Evolutionary conservation across 75 land plant genomes (phyloP).

Genomic region (Selaginella moellendorffii): DNA sequence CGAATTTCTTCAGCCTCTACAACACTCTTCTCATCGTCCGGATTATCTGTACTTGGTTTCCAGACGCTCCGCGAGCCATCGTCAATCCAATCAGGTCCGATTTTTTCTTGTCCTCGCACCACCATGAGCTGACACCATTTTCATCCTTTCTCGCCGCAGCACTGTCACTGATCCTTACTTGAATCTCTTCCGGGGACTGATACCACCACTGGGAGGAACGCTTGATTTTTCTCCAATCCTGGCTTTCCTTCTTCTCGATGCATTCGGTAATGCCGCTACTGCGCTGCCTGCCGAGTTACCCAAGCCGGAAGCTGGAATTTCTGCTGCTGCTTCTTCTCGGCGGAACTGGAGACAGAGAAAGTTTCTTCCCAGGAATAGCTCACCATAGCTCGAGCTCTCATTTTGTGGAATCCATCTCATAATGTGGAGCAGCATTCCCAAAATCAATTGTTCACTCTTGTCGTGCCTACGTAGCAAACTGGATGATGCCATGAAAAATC

Average conservation of each 20-base stretch:
- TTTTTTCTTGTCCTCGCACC: neutral
- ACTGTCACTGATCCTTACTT: slow-evolving; percentile 90
- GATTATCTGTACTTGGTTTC: slow-evolving; percentile 94
- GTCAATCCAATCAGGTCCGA: slow-evolving; percentile 84
- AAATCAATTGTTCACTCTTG: too few species aligned
- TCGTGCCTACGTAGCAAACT: too few species aligned
- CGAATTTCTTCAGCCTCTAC: slow-evolving; percentile 72
- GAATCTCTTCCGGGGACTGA: slow-evolving; percentile 92
- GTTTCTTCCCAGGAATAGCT: neutral
- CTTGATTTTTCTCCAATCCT: slow-evolving; percentile 88
- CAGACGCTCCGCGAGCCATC: slow-evolving; percentile 73
- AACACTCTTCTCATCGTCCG: slow-evolving; percentile 68
- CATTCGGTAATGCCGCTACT: slow-evolving; percentile 76
- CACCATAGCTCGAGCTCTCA: neutral
- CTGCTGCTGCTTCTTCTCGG: neutral
- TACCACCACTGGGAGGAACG: slow-evolving; percentile 84
- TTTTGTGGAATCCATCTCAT: too few species aligned
- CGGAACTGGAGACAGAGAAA: neutral
- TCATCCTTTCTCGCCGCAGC: too few species aligned
- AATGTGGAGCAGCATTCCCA: too few species aligned
- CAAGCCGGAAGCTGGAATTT: neutral
- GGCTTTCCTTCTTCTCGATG: slow-evolving; percentile 78
- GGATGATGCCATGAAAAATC: too few species aligned
- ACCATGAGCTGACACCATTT: neutral
- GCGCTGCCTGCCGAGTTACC: slow-evolving; percentile 95